Percentiles rank a stretch among this genome's conserved stretches.
Evolutionary conservation across 805 yeast genomes (phyloP).

Genomic region (Yarrowia bubula): DNA sequence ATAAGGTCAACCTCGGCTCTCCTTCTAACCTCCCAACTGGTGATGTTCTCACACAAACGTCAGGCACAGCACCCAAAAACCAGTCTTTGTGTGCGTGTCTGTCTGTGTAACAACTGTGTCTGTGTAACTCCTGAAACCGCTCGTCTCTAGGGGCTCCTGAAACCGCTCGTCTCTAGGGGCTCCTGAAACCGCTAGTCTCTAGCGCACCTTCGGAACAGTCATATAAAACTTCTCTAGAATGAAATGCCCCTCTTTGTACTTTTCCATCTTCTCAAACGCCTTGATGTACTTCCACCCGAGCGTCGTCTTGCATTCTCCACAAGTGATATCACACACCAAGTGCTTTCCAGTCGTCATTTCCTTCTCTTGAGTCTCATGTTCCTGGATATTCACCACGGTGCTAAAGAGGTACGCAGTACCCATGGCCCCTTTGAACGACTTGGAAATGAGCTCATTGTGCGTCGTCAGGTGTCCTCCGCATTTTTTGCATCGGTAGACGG

Average conservation of each 20-base stretch:
- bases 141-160: no score
- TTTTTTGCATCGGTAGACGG: conserved; percentile 42
- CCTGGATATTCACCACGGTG: conserved; percentile 47
- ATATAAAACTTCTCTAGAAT: conserved; percentile 46
- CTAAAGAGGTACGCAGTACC: conserved; percentile 55
- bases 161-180: no score
- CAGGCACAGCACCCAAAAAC: no score
- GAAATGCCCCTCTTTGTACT: conserved; percentile 60
- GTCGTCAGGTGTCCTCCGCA: conserved; percentile 47
- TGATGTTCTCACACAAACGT: no score
- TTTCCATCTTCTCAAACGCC: conserved; percentile 48
- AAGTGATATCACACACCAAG: conserved; percentile 53
- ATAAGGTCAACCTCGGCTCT: no score
- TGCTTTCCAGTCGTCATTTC: conserved; percentile 62
- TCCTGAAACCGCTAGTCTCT: background rate
- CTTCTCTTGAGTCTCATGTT: conserved; percentile 43
- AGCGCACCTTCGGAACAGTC: background rate
- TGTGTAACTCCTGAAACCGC: no score
- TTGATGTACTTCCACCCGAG: conserved; percentile 65
- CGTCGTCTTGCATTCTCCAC: conserved; percentile 52
- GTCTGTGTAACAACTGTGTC: no score
- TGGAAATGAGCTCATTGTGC: conserved; percentile 42
- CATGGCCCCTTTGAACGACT: conserved; percentile 54
- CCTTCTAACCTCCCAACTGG: no score
- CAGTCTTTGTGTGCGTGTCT: no score